These are phyloP conservation scores for Schoenoplectus tabernaemontani DNA, from an alignment of 202 grass and related monocot species.

Conservation along the genomic window DNA sequence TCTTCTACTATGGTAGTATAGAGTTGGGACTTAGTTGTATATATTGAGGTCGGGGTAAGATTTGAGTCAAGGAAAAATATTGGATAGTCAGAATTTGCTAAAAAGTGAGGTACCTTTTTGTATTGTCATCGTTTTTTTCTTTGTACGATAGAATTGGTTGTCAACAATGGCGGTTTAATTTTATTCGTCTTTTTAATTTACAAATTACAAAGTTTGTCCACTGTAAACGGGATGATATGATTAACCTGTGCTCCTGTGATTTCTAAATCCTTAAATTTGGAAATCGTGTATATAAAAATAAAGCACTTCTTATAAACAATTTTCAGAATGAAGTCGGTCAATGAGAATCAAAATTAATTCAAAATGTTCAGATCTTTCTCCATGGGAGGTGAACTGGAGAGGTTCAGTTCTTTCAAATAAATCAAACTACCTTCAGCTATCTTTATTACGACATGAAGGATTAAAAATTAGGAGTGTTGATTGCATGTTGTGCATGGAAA, in stretches of 20 bases:
- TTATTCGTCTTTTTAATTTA: background rate
- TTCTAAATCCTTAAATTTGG: background rate
- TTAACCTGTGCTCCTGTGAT: background rate
- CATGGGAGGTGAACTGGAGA: too few species aligned
- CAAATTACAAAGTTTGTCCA: background rate
- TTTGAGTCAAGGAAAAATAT: conserved; percentile 5
- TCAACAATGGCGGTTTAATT: conserved; percentile 11
- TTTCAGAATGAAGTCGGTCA: too few species aligned
- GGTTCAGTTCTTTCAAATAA: too few species aligned
- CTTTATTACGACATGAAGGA: too few species aligned
- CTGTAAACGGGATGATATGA: background rate
- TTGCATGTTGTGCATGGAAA: too few species aligned
- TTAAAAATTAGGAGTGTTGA: too few species aligned
- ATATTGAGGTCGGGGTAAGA: background rate
- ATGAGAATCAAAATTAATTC: too few species aligned
- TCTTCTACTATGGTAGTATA: background rate
- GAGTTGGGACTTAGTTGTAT: background rate
- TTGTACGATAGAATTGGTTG: background rate
- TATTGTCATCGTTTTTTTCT: background rate
- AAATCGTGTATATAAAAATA: background rate
- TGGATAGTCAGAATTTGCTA: background rate
- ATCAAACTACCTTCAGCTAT: too few species aligned
- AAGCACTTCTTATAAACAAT: too few species aligned
- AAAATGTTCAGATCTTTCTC: too few species aligned
- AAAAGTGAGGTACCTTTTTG: background rate